Base-by-base conservation (phyloP, 2,329 filamentous ascomycete genomes). In the Aspergillus brunneoviolaceus region DNA sequence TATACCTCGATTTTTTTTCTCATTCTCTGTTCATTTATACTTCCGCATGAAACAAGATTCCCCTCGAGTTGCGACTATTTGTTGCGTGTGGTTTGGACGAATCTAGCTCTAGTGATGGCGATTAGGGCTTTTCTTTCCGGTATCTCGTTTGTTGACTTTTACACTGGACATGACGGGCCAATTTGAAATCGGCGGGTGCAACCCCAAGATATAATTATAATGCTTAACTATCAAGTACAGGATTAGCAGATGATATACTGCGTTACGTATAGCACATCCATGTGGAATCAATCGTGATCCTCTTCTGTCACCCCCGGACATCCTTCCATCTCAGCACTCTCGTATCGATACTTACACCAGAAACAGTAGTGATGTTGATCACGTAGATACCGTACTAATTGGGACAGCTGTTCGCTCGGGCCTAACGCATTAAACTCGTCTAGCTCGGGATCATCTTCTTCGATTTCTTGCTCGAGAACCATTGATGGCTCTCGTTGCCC, bases 341-440 rank as follows among this genome's bases (percentile, higher is more conserved):
- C 84, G 73, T 97, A 99, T 55, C 81, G 81, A 75, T 84, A 89
- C 74, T 97, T 98, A 77, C 95, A 99, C 90, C 93, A 99, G 73
- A 97, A 96, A 78, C 95, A 99, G 73, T 99, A 99, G 49, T 82
- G 77, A 70, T 92, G 86, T 70, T 84, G 84, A 52, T 86, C 80
- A 42, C 95, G 84, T 57, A 99, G 75, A 75, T 90, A 87, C 19
- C 78, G 74, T 10, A 96, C 83, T 14, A 96, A 75, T 66, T 81
- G 85, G 9, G 80, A 77, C 63, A 98, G 77, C 65, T 86, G 85
- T 68, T 96, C 89, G 1, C 79, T 79, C 1, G 86, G 80, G 23
- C 87, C 84, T 49, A 94, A 78, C 1, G 83, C 84, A 69, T 92
- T 87, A 69, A 96, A 97, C 59, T 86, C 88, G 29, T 93, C 88